Percentiles rank a stretch among this genome's conserved stretches.
Evolutionary conservation across 768 basidiomycete species (phyloP).

Genomic region (Termitomyces sp.): DNA sequence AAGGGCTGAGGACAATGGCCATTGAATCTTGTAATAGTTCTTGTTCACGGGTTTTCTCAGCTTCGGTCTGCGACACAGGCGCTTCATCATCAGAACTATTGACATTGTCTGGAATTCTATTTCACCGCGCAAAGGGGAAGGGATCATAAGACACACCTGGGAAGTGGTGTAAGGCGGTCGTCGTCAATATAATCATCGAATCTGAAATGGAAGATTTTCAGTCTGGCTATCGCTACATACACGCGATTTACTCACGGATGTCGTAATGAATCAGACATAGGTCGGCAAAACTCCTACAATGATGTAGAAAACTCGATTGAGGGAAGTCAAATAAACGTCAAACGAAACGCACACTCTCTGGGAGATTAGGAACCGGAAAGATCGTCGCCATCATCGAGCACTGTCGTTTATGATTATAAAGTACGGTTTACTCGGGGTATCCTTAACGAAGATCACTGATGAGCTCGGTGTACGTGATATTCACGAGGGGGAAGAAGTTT

Average conservation of each 20-base stretch:
- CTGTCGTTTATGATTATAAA: conserved; percentile 1
- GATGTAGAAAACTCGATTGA: conserved; percentile 1
- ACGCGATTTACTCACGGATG: conserved; percentile 47
- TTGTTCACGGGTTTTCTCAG: conserved; percentile 45
- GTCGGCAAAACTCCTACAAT: conserved; percentile 16
- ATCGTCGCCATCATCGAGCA: background rate
- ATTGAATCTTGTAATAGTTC: conserved; percentile 47
- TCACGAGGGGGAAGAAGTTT: background rate
- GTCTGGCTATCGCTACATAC: conserved; percentile 34
- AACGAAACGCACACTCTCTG: conserved; percentile 9
- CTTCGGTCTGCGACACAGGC: conserved; percentile 27
- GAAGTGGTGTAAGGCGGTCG: conserved; percentile 8
- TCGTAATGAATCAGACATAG: conserved; percentile 37
- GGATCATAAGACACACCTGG: conserved; percentile 6
- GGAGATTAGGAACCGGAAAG: background rate
- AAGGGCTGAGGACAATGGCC: conserved; percentile 43
- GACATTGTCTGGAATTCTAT: background rate
- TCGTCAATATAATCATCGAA: conserved; percentile 8
- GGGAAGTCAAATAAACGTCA: background rate
- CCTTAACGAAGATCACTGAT: background rate
- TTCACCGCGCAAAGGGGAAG: background rate
- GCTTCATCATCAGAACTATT: conserved; percentile 2
- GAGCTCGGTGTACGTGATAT: background rate
- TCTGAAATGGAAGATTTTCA: conserved; percentile 27
- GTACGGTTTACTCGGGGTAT: background rate